Evolutionary conservation across 768 basidiomycete species (phyloP).

Genomic region (Boletus insuetus): DNA sequence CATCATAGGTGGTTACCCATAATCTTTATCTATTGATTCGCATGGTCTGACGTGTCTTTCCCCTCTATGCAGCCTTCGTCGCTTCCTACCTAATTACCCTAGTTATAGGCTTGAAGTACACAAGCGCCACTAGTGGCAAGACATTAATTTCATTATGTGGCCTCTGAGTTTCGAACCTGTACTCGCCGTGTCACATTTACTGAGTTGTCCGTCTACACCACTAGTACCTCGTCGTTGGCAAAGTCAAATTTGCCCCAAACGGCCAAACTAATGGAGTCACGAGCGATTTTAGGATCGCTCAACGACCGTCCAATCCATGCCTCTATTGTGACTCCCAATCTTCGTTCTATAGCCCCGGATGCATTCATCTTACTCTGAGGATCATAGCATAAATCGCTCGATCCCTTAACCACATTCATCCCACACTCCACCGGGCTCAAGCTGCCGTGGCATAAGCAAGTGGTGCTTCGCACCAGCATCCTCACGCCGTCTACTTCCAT

Average conservation of each 20-base stretch:
- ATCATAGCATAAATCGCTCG: not conserved
- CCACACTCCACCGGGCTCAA: not conserved
- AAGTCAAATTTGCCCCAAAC: not conserved
- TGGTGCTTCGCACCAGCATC: not conserved
- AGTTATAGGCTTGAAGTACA: too few relatives aligned
- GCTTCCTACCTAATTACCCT: too few relatives aligned
- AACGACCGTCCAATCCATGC: not conserved
- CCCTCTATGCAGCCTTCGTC: too few relatives aligned
- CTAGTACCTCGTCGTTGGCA: not conserved
- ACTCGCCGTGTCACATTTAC: too few relatives aligned
- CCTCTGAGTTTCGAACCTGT: too few relatives aligned
- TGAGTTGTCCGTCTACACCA: too few relatives aligned
- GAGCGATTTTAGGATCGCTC: not conserved
- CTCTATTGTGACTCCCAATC: not conserved
- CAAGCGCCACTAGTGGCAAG: too few relatives aligned
- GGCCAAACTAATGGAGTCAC: not conserved
- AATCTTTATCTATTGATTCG: too few relatives aligned
- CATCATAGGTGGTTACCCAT: too few relatives aligned
- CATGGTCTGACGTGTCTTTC: too few relatives aligned
- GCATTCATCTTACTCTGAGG: not conserved
- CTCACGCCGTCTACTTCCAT: not conserved
- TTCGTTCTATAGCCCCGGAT: not conserved
- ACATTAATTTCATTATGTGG: too few relatives aligned
- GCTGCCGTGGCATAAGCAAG: not conserved
- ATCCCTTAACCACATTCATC: not conserved